A percentile compares a stretch with the other conserved stretches of the same genome.
These are phyloP conservation scores for Cytospora piceicola DNA, from an alignment of 2,329 filamentous ascomycete genomes.

Conservation along the genomic window DNA sequence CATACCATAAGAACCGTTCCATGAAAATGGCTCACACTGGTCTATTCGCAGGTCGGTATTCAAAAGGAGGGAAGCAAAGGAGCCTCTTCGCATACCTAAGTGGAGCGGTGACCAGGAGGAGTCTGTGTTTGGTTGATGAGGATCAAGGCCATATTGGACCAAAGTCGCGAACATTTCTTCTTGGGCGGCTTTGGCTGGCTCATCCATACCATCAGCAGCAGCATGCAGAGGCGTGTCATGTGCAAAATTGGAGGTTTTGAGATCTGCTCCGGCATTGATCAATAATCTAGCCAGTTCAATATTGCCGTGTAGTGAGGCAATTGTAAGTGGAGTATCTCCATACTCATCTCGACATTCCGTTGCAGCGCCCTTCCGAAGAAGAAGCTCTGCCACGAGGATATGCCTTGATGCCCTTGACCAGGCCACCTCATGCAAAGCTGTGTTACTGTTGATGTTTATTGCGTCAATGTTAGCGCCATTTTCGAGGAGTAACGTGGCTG, in stretches of 20 bases:
- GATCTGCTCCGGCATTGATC: not conserved
- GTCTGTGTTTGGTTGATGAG: not conserved
- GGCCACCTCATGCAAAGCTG: not conserved
- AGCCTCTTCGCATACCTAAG: not conserved
- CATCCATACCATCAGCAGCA: fast-evolving
- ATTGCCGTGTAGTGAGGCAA: not conserved
- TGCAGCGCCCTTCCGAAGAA: not conserved
- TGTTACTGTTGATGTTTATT: fast-evolving
- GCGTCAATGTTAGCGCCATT: not conserved
- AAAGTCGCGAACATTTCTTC: not conserved
- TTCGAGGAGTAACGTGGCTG: not conserved
- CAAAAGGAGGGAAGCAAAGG: not conserved
- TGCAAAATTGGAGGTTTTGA: not conserved
- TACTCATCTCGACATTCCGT: not conserved
- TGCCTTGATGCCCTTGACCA: fast-evolving
- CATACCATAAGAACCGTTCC: not conserved
- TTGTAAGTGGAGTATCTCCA: not conserved
- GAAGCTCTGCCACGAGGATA: not conserved
- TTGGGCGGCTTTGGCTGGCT: no score
- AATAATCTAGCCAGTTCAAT: not conserved
- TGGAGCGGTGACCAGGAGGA: not conserved
- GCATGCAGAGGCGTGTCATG: not conserved
- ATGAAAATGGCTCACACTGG: not conserved
- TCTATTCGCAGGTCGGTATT: not conserved
- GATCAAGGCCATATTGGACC: no score